phyloP scores from a whole-genome alignment of 768 basidiomycete genomes.

The Polyporus arcularius region DNA sequence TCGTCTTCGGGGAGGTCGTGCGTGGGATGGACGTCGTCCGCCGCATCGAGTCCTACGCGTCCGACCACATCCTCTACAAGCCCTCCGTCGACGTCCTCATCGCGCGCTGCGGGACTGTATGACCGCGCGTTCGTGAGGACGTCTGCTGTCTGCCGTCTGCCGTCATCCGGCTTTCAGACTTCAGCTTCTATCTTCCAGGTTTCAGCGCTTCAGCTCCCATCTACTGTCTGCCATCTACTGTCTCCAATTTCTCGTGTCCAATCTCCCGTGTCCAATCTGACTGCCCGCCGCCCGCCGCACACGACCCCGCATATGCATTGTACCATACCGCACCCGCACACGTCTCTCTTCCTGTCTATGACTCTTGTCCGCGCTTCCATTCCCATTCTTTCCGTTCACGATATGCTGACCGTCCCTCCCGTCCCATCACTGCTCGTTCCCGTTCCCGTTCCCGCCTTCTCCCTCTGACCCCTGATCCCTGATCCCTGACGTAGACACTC shows the following conservation, averaged over 20 bases:
- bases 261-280: neutral
- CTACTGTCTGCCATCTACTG: neutral
- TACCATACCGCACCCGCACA: neutral
- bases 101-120: constrained; percentile 18
- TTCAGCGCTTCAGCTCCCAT: neutral
- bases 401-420: too few relatives aligned
- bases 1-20: constrained; percentile 45
- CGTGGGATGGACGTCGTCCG: constrained; percentile 42
- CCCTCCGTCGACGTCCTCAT: constrained; percentile 31
- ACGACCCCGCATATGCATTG: neutral
- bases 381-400: neutral
- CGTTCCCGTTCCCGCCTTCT: too few relatives aligned
- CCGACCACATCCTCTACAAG: constrained; percentile 31
- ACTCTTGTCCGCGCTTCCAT: too few relatives aligned
- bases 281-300: too few relatives aligned
- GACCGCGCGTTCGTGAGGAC: neutral
- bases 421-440: too few relatives aligned
- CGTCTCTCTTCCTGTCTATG: neutral
- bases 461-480: too few relatives aligned
- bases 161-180: neutral
- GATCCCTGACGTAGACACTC: neutral
- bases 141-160: neutral
- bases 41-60: constrained; percentile 34
- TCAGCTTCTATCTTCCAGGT: neutral
- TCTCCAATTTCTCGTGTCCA: neutral